phyloP scores from a whole-genome alignment of 1,284 basidiomycete genomes.

The Moesziomyces aphidis region DNA sequence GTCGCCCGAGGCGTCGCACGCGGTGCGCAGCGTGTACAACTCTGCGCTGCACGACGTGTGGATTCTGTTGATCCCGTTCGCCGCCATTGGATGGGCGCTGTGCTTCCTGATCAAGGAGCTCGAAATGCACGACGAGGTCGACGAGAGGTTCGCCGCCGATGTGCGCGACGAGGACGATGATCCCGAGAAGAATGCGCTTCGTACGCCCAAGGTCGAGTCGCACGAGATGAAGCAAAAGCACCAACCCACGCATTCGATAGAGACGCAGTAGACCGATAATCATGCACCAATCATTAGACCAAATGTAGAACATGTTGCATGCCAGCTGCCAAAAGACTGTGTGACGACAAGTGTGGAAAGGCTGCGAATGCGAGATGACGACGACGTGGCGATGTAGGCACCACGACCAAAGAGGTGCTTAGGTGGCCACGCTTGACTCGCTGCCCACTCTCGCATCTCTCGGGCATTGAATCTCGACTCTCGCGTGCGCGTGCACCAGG shows the following conservation, averaged over 20 bases:
- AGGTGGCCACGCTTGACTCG: too few relatives aligned
- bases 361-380: too few relatives aligned
- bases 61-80: slow-evolving; percentile 30
- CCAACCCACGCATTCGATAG: neutral
- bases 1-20: slow-evolving; percentile 6
- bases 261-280: neutral
- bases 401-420: too few relatives aligned
- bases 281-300: neutral
- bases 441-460: too few relatives aligned
- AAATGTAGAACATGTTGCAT: neutral
- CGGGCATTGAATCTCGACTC: too few relatives aligned
- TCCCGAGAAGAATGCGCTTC: slow-evolving; percentile 6
- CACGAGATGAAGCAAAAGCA: neutral
- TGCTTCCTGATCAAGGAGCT: slow-evolving; percentile 32
- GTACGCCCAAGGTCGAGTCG: too few relatives aligned
- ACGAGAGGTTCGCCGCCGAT: slow-evolving; percentile 27
- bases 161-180: slow-evolving; percentile 2
- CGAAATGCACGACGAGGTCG: slow-evolving; percentile 43
- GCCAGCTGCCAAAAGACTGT: too few relatives aligned
- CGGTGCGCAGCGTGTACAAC: slow-evolving; percentile 22
- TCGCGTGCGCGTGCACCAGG: too few relatives aligned
- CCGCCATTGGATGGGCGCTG: slow-evolving; percentile 11
- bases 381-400: too few relatives aligned
- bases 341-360: too few relatives aligned
- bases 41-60: slow-evolving; percentile 24